phyloP scores from a whole-genome alignment of 176 grass and related monocot species.

The Aegilops umbellulata region DNA sequence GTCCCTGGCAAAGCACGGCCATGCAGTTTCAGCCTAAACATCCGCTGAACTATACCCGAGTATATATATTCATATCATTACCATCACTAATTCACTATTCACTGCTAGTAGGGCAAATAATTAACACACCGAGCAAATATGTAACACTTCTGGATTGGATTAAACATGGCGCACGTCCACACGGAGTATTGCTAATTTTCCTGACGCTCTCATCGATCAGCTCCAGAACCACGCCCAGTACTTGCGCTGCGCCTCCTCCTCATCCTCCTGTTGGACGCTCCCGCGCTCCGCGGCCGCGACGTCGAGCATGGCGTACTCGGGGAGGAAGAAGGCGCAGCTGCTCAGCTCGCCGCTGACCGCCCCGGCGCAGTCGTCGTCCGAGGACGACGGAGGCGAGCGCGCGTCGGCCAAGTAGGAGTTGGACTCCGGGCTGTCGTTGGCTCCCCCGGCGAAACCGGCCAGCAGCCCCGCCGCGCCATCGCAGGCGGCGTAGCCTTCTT shows the following conservation, averaged over 20 bases:
- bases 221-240: constrained; percentile 42
- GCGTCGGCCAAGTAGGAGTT: constrained; percentile 45
- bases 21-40: background rate
- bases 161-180: background rate
- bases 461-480: background rate
- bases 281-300: background rate
- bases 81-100: background rate
- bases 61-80: background rate
- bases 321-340: constrained; percentile 39
- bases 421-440: constrained; percentile 48
- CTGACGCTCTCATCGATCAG: background rate
- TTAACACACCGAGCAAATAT: background rate
- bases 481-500: background rate
- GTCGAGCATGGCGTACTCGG: constrained; percentile 21
- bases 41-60: background rate
- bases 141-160: background rate
- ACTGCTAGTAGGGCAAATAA: background rate
- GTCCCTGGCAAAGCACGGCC: background rate
- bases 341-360: background rate
- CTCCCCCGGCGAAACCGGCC: constrained; percentile 16
- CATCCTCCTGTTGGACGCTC: background rate
- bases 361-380: constrained; percentile 50
- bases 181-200: background rate
- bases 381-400: constrained; percentile 36
- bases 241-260: background rate